A percentile compares a stretch with the other conserved stretches of the same genome.
These are phyloP conservation scores for Mycogone perniciosa DNA, from an alignment of 2,329 filamentous ascomycete genomes.

Conservation along the genomic window DNA sequence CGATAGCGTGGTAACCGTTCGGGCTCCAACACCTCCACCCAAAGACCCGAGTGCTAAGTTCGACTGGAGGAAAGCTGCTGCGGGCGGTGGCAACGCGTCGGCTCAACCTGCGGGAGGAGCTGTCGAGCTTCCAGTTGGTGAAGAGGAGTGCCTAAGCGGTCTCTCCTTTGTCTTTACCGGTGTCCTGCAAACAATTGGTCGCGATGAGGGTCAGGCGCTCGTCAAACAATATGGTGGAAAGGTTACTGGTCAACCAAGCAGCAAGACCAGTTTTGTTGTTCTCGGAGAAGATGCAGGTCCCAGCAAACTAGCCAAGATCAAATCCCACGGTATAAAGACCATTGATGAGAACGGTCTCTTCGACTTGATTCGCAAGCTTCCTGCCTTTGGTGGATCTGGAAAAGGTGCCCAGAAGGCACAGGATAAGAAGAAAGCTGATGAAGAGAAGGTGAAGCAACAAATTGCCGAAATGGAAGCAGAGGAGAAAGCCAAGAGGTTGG, in stretches of 20 bases:
- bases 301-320: constrained; percentile 84
- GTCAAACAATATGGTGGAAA: constrained; percentile 95
- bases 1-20: constrained; percentile 76
- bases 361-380: constrained; percentile 71
- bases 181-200: constrained; percentile 68
- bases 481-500: constrained; percentile 56
- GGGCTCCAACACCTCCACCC: constrained; percentile 76
- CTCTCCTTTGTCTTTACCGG: constrained; percentile 95
- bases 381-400: constrained; percentile 79
- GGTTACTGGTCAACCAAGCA: constrained; percentile 76
- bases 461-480: constrained; percentile 81
- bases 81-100: constrained; percentile 54
- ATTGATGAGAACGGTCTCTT: constrained; percentile 93
- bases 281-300: constrained; percentile 87
- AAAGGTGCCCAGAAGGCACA: constrained; percentile 81
- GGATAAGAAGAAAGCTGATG: constrained; percentile 78
- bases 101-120: constrained; percentile 54
- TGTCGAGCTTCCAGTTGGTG: constrained; percentile 71
- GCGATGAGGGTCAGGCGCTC: constrained; percentile 77
- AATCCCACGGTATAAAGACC: constrained; percentile 72
- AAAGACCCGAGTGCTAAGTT: constrained; percentile 68
- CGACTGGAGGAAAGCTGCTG: constrained; percentile 61
- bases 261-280: constrained; percentile 90
- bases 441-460: constrained; percentile 72
- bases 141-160: constrained; percentile 83